Conservation (phyloP, 345 rosid genomes). For the Fremontodendron californicum region DNA sequence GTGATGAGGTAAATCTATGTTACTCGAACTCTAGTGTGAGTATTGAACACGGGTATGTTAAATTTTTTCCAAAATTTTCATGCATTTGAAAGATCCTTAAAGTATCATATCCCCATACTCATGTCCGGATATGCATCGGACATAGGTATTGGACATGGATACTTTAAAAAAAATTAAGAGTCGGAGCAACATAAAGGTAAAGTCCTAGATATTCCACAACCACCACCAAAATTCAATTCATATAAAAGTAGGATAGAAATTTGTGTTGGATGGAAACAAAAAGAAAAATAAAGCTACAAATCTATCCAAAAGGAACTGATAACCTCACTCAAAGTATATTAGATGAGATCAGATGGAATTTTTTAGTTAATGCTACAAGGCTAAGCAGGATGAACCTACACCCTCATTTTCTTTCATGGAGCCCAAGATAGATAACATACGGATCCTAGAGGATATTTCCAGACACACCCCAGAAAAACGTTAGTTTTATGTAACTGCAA, state of each 20-base stretch:
- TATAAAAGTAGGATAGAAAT: neutral
- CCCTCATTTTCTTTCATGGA: neutral
- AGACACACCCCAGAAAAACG: neutral
- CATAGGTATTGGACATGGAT: too few species aligned
- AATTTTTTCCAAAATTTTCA: too few species aligned
- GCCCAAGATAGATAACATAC: neutral
- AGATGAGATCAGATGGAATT: neutral
- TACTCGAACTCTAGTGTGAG: too few species aligned
- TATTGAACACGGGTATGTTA: too few species aligned
- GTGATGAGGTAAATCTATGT: too few species aligned
- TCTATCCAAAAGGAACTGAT: constrained; percentile 7
- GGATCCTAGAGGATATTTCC: constrained; percentile 10
- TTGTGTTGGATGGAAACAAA: neutral
- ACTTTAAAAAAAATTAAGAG: too few species aligned
- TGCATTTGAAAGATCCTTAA: too few species aligned
- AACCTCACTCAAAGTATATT: constrained; percentile 2
- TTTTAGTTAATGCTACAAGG: neutral
- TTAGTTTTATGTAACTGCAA: neutral
- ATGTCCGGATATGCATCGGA: too few species aligned
- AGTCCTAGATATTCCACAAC: too few species aligned
- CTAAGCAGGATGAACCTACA: neutral
- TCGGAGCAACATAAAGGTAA: too few species aligned
- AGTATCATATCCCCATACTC: too few species aligned
- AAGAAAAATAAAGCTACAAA: neutral
- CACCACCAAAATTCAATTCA: neutral